Base-by-base conservation (phyloP, 345 rosid genomes). In the Clarkia xantiana region DNA sequence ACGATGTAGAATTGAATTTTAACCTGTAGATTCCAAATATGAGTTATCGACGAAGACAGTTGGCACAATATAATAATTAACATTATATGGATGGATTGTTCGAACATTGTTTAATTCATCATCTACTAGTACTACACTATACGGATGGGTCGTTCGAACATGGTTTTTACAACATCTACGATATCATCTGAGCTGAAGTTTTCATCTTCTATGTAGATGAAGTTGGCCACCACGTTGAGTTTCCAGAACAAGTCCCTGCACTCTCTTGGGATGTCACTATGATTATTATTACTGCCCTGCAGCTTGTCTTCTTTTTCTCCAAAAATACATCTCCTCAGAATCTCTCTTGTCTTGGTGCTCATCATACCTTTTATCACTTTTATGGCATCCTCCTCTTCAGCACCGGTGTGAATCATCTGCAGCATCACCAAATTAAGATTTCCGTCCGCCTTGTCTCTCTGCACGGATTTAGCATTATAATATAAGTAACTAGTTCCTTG, bases 231-330 rank as follows among this genome's bases (percentile, higher is more conserved):
- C 51, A 72, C 75, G 65, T 69, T 67, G 94, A 84, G 81, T 12
- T 84, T 84, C 86, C 90, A 76, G 47, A 84, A 79, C 42, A 68
- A 64, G 25, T 84, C 85, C 73, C 67, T 84, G 78, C 93, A 81
- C 29, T 78, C 63, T 62, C 84, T 73, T 18, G 94, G 89, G 36
- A 91, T 67, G 0, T 22, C 42, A 61, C 80, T n/a, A n/a, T n/a
- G n/a, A n/a, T n/a, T n/a, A n/a, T n/a, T n/a, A n/a, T n/a, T n/a
- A n/a, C n/a, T n/a, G n/a, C n/a, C n/a, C n/a, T n/a, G n/a, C n/a
- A n/a, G n/a, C n/a, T n/a, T 77, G 19, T 14, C 14, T 10, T 54
- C 79, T 17, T 58, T 68, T 57, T 71, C 88, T 63, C 51, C 70
- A 71, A 84, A 55, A 54, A 78, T 85, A 42, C 72, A 49, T n/a